These are phyloP conservation scores for Fraxinus baroniana DNA, from an alignment of 305 asterid genomes.

Conservation along the genomic window DNA sequence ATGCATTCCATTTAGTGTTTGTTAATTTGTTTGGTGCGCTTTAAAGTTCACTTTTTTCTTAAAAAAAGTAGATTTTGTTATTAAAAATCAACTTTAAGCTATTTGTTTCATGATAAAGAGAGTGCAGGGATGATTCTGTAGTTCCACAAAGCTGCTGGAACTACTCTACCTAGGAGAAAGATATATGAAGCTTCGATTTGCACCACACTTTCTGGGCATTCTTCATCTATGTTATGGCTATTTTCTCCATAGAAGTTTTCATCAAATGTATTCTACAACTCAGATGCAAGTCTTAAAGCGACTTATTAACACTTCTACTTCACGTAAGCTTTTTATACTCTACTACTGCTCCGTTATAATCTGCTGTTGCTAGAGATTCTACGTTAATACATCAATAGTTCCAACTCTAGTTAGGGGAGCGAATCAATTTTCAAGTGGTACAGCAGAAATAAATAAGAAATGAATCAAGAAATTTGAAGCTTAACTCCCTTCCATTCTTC, in stretches of 20 bases:
- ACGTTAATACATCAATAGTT: not conserved
- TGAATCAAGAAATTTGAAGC: not conserved
- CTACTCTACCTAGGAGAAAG: not conserved
- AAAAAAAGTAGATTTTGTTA: not conserved
- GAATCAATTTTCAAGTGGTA: not conserved
- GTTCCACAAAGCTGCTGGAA: not conserved
- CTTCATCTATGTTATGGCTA: not conserved
- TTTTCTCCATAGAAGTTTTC: not conserved
- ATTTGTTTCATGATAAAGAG: not conserved
- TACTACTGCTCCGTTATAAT: not conserved
- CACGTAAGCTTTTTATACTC: not conserved
- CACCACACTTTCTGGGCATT: not conserved
- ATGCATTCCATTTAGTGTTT: too few species aligned
- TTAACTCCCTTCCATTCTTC: not conserved
- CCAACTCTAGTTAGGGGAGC: not conserved
- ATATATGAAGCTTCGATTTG: not conserved
- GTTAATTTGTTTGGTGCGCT: not conserved
- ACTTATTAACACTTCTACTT: not conserved
- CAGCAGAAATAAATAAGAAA: not conserved
- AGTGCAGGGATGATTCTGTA: not conserved
- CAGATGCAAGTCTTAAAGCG: not conserved
- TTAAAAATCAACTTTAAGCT: not conserved
- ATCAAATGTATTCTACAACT: not conserved
- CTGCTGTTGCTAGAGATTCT: not conserved
- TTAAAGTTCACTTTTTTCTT: not conserved